Conservation (phyloP, 805 yeast species). For the Candida endomychidarum region DNA sequence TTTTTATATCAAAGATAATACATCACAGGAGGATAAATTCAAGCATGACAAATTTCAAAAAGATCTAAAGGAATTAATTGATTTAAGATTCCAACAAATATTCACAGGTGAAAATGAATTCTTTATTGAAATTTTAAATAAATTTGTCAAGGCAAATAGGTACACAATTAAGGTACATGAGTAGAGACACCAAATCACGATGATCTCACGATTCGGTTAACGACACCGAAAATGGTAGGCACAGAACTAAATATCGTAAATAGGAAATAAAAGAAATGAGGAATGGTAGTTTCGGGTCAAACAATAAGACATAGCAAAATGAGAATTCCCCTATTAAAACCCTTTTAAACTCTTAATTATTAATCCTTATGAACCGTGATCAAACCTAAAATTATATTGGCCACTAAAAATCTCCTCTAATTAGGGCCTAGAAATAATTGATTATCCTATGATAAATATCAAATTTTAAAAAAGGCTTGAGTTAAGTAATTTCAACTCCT, state of each 20-base stretch:
- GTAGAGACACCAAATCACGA: background rate
- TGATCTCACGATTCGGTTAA: background rate
- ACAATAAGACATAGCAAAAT: background rate
- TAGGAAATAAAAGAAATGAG: background rate
- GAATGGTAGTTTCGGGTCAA: constrained; percentile 1
- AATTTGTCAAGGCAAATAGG: constrained; percentile 10
- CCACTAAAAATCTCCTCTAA: background rate
- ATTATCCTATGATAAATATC: background rate
- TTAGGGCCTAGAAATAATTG: too few relatives aligned
- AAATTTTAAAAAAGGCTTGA: too few relatives aligned
- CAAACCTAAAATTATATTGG: background rate
- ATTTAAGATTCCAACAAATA: constrained; percentile 10
- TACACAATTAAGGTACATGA: constrained; percentile 1
- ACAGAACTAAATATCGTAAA: too few relatives aligned
- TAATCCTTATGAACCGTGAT: constrained; percentile 2
- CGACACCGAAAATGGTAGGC: too few relatives aligned
- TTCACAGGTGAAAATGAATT: constrained; percentile 12
- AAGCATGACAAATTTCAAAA: constrained; percentile 8
- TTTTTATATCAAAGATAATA: constrained; percentile 16
- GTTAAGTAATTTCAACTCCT: background rate
- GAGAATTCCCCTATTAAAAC: constrained; percentile 4
- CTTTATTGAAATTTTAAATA: constrained; percentile 12
- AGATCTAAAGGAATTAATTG: constrained; percentile 4
- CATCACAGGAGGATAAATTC: constrained; percentile 16
- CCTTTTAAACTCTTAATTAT: background rate